These are phyloP conservation scores for Talaromyces stipitatus DNA, from an alignment of 495 filamentous ascomycete genomes.

Conservation along the genomic window DNA sequence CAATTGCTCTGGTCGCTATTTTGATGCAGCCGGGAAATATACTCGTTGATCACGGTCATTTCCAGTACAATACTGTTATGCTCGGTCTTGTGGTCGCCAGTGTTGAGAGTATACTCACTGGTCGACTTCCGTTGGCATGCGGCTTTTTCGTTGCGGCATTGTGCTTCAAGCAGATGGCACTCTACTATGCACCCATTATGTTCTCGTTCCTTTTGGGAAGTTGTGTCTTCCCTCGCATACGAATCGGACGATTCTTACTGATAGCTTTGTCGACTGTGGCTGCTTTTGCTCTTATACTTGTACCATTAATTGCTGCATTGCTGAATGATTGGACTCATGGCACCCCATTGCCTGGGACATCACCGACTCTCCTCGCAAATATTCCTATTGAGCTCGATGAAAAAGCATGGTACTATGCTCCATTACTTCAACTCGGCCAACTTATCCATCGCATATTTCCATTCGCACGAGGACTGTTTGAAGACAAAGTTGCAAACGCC, in stretches of 20 bases:
- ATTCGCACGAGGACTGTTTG: constrained; percentile 87
- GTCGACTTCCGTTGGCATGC: constrained; percentile 76
- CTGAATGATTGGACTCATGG: constrained; percentile 50
- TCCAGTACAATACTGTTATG: constrained; percentile 99
- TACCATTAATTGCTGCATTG: constrained; percentile 57
- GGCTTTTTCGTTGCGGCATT: constrained; percentile 92
- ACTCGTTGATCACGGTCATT: constrained; percentile 95
- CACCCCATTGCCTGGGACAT: constrained; percentile 37
- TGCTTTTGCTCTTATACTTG: constrained; percentile 66
- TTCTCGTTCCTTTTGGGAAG: constrained; percentile 86
- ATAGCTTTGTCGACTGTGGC: constrained; percentile 65
- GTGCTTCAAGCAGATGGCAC: constrained; percentile 97
- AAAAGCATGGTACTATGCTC: constrained; percentile 58
- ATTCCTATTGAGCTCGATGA: constrained; percentile 54
- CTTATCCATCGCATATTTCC: constrained; percentile 86
- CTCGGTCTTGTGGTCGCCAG: constrained; percentile 79
- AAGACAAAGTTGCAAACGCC: constrained; percentile 97
- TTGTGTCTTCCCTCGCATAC: constrained; percentile 68
- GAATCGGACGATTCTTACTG: constrained; percentile 58
- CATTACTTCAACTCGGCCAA: constrained; percentile 70
- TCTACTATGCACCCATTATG: constrained; percentile 90
- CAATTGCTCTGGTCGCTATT: constrained; percentile 79
- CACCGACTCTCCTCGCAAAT: constrained; percentile 50
- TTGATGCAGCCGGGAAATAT: constrained; percentile 90
- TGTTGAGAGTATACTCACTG: constrained; percentile 80